Evolutionary conservation across 2,329 filamentous ascomycete species (phyloP), one percentile per base, ranked within the genome.

Genomic region (Lachnellula arida): DNA sequence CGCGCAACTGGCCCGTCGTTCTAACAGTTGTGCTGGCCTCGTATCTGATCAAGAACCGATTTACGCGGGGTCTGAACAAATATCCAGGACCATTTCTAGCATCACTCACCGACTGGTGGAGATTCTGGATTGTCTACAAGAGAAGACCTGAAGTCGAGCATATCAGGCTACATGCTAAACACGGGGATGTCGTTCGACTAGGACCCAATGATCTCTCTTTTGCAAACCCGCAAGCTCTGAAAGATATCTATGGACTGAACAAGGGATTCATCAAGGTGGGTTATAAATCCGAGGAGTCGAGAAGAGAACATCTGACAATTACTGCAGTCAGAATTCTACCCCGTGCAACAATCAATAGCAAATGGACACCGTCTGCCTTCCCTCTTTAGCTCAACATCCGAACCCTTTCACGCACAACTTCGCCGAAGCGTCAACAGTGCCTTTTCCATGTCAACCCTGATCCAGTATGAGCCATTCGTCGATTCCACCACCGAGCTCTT

Each of bases 381-480:
- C 2, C 79, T 94, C 22, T 93, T 93, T 75, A 88, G 85, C 66
- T 89, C 88, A 0, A 85, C 81, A 5, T 82, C 89, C 69, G 88
- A 92, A 60, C 76, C 80, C 44, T 91, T 88, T 72, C 89, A 93
- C 68, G 82, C 86, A 43, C 82, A 85, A 64, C 86, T 92, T 65
- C 80, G 87, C 59, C 81, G 88, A 58, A 87, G 84, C 61, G 86
- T 94, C 55, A 91, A 88, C 72, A 81, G 79, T 58, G 88, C 87
- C 4, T 93, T 91, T 67, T 80, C 87, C 58, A 91, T 92, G 88
- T 87, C 82, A 9, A 81, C 86, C 0, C 75, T 93, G 2, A 83
- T 91, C 22, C 84, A 88, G 66, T 91, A 91, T 65, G 89, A 94
- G 67, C 88, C 89, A 0, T 85, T 90, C 37, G 88, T 94, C 42